Base-by-base conservation (phyloP, 1,284 basidiomycete genomes). In the Heimioporus retisporus region DNA sequence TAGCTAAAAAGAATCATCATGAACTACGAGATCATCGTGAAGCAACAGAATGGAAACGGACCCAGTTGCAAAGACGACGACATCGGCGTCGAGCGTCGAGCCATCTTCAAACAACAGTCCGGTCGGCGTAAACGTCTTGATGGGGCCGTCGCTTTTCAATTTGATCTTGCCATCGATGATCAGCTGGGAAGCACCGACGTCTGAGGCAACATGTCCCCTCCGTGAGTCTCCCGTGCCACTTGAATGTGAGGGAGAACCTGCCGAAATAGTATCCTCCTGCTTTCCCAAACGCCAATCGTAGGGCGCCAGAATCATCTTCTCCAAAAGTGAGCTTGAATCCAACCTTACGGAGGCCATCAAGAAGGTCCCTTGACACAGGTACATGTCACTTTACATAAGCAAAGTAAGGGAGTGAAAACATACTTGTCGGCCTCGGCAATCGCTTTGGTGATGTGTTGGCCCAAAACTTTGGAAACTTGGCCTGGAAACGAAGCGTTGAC, bases 91-190 rank as follows among this genome's bases (percentile, higher is more conserved):
- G 42, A 93, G 75, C 68, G 85, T 85, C 35, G 84, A 87, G 13
- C 91, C 91, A 68, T 94, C 85, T 64, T 86, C 85, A 71, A 94
- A 94, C 58, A 82, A 83, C 15, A 94, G 73, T 0, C 87, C 87
- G 11, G 77, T 84, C 69, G 86, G 82, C 0, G 86, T 90, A 73
- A 88, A 90, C 53, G 77, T 74, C 63, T 85, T 81, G 67, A 91
- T 85, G 63, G 84, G 80, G 55, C 82, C 84, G 61, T 90, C 90
- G 71, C 85, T 89, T 79, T 93, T 92, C 59, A 94, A 79, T 75
- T 93, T 93, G 79, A 95, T 93, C 73, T 91, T 89, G 40, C 89
- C 88, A 65, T 93, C 89, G 40, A 88, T 83, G 70, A 94, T 87
- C 65, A 88, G 77, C 73, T 90, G 85, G 65, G 87, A 88, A 28